Conservation (phyloP, 306 rosid species). For the Cucumis melo region DNA sequence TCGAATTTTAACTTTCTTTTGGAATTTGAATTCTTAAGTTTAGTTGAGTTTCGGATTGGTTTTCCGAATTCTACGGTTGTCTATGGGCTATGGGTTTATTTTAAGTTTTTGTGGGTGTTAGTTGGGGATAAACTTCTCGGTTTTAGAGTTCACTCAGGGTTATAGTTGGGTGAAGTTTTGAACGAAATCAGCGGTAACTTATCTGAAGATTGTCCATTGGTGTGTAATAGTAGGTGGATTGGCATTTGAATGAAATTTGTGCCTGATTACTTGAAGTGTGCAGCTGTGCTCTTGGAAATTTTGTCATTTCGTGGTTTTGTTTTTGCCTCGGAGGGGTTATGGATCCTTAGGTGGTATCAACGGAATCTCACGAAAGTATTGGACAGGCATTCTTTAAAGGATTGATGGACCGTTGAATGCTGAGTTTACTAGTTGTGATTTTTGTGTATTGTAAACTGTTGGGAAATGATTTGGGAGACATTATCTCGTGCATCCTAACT, state of each 20-base stretch:
- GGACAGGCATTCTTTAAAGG: neutral
- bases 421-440: neutral
- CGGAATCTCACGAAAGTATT: neutral
- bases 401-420: neutral
- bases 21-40: neutral
- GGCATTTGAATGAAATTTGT: neutral
- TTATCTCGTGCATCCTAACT: neutral
- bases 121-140: neutral
- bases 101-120: neutral
- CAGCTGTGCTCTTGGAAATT: neutral
- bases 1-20: neutral
- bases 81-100: neutral
- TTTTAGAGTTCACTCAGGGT: neutral
- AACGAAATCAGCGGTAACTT: neutral
- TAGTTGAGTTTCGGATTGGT: neutral
- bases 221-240: neutral
- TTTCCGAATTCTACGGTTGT: neutral
- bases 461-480: neutral
- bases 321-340: neutral
- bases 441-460: neutral
- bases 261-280: neutral
- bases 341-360: neutral
- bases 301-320: neutral
- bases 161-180: neutral
- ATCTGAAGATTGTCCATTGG: neutral